Evolutionary conservation across 176 grass and related monocot species (phyloP), one percentile per base, ranked within the genome.

Genomic region (Coix lacrymajobi): DNA sequence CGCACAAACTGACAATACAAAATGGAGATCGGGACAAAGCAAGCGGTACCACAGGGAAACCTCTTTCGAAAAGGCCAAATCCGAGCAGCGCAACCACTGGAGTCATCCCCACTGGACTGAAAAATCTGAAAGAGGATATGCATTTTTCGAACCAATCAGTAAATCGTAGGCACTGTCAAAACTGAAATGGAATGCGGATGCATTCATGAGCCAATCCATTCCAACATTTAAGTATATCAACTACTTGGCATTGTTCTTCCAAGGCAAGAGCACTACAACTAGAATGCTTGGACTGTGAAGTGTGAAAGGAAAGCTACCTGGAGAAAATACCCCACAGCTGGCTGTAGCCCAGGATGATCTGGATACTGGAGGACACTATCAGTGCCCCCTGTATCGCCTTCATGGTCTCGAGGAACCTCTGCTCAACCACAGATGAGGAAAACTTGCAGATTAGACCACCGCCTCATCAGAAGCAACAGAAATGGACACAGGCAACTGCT

Each of bases 251-350:
- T 56, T 20, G 10, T 15, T 54, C 30, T 62, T 62, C 25, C 4
- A 30, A 72, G 15, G 43, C 6, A 66, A 37, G 13, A n/a, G 4
- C 9, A 19, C 2, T 72, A 16, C 15, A 36, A 33, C 7, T 30
- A 43, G 5, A 80, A 68, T 68, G 7, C 44, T 52, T 36, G 29
- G 2, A 16, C 22, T 16, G 19, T 15, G 13, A 67, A 43, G 26
- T 44, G 63, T 38, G 73, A 34, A 34, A 58, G 33, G 39, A n/a
- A 64, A 80, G 48, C 73, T 94, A 99, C 97, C 97, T 92, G 84
- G 93, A 99, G 90, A 90, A 99, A 88, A 99, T 96, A 62, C 97
- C 97, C 97, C 97, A 99, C 51, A 99, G 73, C 81, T 99, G 93
- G 93, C 97, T 99, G 87, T 99, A 96, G 7, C 97, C 97, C 22